Percentiles rank a stretch among this genome's conserved stretches.
Evolutionary conservation across 495 filamentous ascomycete species (phyloP).

Genomic region (Penicillium roqueforti): DNA sequence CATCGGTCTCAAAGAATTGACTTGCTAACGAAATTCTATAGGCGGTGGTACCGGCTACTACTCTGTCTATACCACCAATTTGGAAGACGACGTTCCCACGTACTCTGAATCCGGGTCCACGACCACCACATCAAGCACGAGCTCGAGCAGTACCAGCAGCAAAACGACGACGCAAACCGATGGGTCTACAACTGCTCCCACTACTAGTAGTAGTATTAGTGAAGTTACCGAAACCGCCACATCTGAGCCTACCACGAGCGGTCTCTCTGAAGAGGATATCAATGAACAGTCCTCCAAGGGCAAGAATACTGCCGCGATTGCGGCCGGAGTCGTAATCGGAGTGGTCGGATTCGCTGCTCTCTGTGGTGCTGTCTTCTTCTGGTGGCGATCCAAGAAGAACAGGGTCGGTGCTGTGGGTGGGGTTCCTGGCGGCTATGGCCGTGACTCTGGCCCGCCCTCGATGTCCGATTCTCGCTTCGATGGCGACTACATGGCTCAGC

Average conservation of each 20-base stretch:
- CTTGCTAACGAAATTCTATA: conserved; percentile 16
- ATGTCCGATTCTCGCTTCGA: conserved; percentile 83
- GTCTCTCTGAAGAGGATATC: not conserved
- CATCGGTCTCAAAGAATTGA: not conserved
- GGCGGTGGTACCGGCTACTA: conserved; percentile 44
- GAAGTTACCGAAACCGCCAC: conserved; percentile 41
- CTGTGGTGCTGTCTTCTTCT: conserved; percentile 67
- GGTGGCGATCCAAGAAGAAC: conserved; percentile 68
- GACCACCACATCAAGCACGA: too few relatives aligned
- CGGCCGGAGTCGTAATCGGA: conserved; percentile 83
- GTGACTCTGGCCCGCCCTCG: conserved; percentile 33
- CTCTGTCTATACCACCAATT: conserved; percentile 45
- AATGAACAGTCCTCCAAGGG: conserved; percentile 28
- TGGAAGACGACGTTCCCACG: conserved; percentile 27
- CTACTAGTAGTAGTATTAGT: conserved; percentile 26
- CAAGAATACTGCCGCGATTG: conserved; percentile 71
- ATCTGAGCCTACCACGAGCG: conserved; percentile 21
- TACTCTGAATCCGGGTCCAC: conserved; percentile 15
- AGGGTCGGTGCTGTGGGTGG: conserved; percentile 68
- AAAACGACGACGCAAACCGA: conserved; percentile 21
- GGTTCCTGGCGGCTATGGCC: conserved; percentile 52
- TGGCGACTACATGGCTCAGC: conserved; percentile 74
- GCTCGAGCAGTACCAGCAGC: not conserved
- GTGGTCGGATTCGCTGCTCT: conserved; percentile 65
- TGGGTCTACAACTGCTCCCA: conserved; percentile 11